Base-by-base conservation (phyloP, 2,329 filamentous ascomycete species). In the Emergomyces africanus region DNA sequence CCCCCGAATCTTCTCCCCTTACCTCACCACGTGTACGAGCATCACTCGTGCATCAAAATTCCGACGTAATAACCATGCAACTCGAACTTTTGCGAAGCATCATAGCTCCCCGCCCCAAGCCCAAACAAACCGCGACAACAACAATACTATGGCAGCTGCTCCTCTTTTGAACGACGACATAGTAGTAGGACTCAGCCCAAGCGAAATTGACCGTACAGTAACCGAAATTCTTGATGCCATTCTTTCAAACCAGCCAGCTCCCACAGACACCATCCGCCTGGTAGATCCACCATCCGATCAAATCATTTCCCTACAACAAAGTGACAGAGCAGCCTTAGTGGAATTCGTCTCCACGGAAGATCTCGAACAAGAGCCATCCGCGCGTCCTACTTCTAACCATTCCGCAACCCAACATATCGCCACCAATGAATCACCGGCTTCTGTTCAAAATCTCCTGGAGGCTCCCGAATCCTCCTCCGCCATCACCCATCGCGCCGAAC, bases 11-110 rank as follows among this genome's bases (percentile, higher is more conserved):
- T n/a, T 75, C 73, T 10, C 72, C 72, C 18, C 72, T 71, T 33
- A 69, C 69, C 6, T 76, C 74, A 4, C 74, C 74, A 53, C 72
- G 69, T 5, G 72, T 76, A 23, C 67, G 74, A 54, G 74, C 74
- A 33, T 75, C 74, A 0, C 64, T 76, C 28, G 71, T 75, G 20
- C 73, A 75, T 60, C 72, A 74, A 51, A 73, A 73, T 57, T 71
- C 74, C 1, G 73, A 75, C 60, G 67, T 74, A 2, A 74, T 75
- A 53, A 76, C 74, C 3, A 75, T 76, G 74, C 73, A 76, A 55
- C 62, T 76, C 44, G 73, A 75, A 56, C 63, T 76, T 9, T 59
- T 75, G 51, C 61, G 62, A 55, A 69, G 69, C 9, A 69, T 57
- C 71, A 68, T 39, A 67, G 64, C 56, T 59, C 64, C 2, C 64